phyloP scores from a whole-genome alignment of 208 protist species.

The Leishmania arabica region DNA sequence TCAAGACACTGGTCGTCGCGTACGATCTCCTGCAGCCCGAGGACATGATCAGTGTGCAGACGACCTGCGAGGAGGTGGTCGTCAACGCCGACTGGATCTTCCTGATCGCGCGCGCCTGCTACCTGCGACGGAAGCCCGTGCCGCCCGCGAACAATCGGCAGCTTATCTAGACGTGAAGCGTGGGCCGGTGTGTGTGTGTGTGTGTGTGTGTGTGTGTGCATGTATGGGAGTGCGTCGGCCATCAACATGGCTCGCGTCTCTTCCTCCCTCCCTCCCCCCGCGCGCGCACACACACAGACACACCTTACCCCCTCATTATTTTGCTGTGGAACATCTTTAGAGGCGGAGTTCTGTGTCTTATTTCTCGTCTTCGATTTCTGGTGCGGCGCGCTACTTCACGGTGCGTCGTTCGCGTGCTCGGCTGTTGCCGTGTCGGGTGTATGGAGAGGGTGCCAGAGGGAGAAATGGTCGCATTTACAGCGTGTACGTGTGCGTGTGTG shows the following conservation, averaged over 20 bases:
- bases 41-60: constrained; percentile 43
- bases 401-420: not conserved
- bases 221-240: not conserved
- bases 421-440: not conserved
- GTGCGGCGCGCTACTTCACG: not conserved
- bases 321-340: not conserved
- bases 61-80: constrained; percentile 76
- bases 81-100: constrained; percentile 87
- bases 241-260: not conserved
- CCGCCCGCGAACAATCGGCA: constrained; percentile 74
- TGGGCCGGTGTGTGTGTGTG: not conserved
- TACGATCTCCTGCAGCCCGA: constrained; percentile 75
- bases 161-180: not conserved
- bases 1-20: constrained; percentile 84
- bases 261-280: not conserved
- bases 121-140: constrained; percentile 66
- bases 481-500: not conserved
- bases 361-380: not conserved
- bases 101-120: constrained; percentile 69
- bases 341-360: not conserved
- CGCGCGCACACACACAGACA: not conserved
- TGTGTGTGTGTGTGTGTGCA: not conserved
- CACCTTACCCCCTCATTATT: too few species aligned
- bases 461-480: not conserved
- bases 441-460: not conserved